Conservation (phyloP, 371 early-diverging fungal species). For the Choanephora cucurbitarum region DNA sequence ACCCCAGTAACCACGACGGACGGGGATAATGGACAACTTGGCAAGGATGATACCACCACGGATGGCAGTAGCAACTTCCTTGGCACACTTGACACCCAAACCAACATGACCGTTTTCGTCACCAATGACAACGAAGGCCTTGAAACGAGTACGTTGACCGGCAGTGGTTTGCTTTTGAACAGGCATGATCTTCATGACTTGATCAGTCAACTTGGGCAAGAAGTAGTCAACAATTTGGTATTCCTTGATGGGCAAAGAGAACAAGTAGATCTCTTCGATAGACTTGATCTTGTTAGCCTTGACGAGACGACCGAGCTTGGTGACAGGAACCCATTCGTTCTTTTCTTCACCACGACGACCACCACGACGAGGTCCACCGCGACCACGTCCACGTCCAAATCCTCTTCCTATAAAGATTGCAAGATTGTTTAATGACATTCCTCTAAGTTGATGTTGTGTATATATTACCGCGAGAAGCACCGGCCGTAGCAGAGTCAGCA, state of each 20-base stretch:
- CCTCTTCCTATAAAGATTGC: conserved; percentile 58
- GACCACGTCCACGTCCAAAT: conserved; percentile 67
- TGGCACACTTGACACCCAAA: conserved; percentile 99
- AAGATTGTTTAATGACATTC: not conserved
- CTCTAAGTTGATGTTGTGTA: conserved; percentile 2
- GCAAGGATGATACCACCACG: conserved; percentile 99
- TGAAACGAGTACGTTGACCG: conserved; percentile 99
- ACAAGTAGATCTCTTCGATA: conserved; percentile 96
- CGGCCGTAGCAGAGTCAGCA: conserved; percentile 83
- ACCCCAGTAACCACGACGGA: conserved; percentile 99
- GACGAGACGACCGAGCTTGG: conserved; percentile 90
- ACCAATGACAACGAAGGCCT: conserved; percentile 99
- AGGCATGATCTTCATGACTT: conserved; percentile 99
- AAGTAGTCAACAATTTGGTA: conserved; percentile 99
- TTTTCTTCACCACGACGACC: conserved; percentile 88
- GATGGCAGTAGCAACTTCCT: conserved; percentile 99
- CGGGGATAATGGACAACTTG: conserved; percentile 98
- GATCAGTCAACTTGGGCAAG: conserved; percentile 97
- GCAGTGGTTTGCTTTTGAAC: conserved; percentile 99
- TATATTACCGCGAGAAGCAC: conserved; percentile 58
- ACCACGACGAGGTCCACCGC: conserved; percentile 62
- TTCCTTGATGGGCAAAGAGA: conserved; percentile 99
- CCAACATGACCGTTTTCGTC: conserved; percentile 98
- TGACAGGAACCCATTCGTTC: conserved; percentile 77
- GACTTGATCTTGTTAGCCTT: conserved; percentile 92